Percentiles rank a stretch among this genome's conserved stretches.
Evolutionary conservation across 495 filamentous ascomycete genomes (phyloP).

Genomic region (Daldinia vernicosa): DNA sequence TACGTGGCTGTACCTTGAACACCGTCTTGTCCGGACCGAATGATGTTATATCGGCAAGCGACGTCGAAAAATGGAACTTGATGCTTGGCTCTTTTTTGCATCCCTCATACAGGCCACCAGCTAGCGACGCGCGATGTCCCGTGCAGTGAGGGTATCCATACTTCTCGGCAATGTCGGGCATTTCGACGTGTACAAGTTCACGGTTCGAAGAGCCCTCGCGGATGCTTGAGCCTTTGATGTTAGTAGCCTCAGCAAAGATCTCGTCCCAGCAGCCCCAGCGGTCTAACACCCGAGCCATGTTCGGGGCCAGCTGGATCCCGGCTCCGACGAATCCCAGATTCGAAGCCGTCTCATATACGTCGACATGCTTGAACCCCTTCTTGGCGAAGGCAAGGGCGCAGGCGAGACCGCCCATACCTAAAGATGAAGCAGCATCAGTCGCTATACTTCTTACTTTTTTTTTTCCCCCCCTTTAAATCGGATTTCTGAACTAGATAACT

Average conservation of each 20-base stretch:
- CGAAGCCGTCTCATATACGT: slow-evolving; percentile 76
- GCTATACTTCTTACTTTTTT: slow-evolving; percentile 4
- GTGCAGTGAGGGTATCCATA: slow-evolving; percentile 83
- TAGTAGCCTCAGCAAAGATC: slow-evolving; percentile 69
- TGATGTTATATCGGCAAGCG: slow-evolving; percentile 61
- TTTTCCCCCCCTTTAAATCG: neutral
- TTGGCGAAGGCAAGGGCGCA: slow-evolving; percentile 76
- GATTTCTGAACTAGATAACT: slow-evolving; percentile 16
- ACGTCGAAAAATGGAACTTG: slow-evolving; percentile 73
- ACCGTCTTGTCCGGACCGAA: slow-evolving; percentile 61
- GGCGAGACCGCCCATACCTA: slow-evolving; percentile 82
- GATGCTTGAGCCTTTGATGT: slow-evolving; percentile 57
- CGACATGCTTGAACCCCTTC: slow-evolving; percentile 75
- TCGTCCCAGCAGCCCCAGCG: slow-evolving; percentile 72
- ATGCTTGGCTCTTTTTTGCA: slow-evolving; percentile 71
- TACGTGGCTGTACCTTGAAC: slow-evolving; percentile 66
- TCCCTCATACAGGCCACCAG: slow-evolving; percentile 70
- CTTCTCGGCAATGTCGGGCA: slow-evolving; percentile 70
- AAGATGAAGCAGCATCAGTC: slow-evolving; percentile 18
- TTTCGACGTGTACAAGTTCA: slow-evolving; percentile 74
- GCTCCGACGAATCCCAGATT: slow-evolving; percentile 84
- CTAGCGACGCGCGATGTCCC: slow-evolving; percentile 78
- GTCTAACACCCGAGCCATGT: slow-evolving; percentile 79
- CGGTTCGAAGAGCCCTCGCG: slow-evolving; percentile 70
- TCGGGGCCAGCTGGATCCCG: slow-evolving; percentile 83